Evolutionary conservation across 306 rosid species (phyloP).

Genomic region (Senna siamea): DNA sequence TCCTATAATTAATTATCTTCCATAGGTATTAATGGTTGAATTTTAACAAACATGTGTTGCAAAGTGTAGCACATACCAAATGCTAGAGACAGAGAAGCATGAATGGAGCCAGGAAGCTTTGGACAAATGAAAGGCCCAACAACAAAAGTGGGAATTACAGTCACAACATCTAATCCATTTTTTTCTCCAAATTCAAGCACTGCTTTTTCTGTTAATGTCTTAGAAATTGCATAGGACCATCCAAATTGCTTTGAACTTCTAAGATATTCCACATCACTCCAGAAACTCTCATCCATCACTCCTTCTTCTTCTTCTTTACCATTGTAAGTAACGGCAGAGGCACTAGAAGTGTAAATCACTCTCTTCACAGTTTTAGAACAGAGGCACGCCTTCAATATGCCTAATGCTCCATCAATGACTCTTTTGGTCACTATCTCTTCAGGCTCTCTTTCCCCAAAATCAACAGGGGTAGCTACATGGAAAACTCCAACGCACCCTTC

Average conservation of each 20-base stretch:
- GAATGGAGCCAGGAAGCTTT: too few species aligned
- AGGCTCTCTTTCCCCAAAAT: neutral
- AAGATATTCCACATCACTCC: conserved; percentile 42
- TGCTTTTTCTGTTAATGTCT: conserved; percentile 49
- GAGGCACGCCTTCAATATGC: conserved; percentile 43
- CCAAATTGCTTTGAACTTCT: neutral
- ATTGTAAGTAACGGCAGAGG: conserved; percentile 15
- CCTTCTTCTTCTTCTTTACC: neutral
- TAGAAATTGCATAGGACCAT: conserved; percentile 41
- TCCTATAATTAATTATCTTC: too few species aligned
- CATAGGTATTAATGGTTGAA: too few species aligned
- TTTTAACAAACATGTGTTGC: too few species aligned
- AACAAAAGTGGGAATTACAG: too few species aligned
- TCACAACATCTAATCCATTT: conserved; percentile 7
- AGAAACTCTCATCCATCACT: conserved; percentile 43
- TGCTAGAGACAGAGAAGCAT: too few species aligned
- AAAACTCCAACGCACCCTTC: conserved; percentile 34
- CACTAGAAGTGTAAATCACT: conserved; percentile 49
- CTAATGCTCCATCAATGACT: conserved; percentile 47
- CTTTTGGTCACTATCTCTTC: conserved; percentile 35
- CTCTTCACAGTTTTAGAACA: conserved; percentile 43
- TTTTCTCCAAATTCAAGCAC: conserved; percentile 45
- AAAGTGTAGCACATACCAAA: too few species aligned
- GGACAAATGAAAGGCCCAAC: too few species aligned
- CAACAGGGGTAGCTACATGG: conserved; percentile 26